Base-by-base conservation (phyloP, 2,329 filamentous ascomycete species). In the Penicillium brasilianum region DNA sequence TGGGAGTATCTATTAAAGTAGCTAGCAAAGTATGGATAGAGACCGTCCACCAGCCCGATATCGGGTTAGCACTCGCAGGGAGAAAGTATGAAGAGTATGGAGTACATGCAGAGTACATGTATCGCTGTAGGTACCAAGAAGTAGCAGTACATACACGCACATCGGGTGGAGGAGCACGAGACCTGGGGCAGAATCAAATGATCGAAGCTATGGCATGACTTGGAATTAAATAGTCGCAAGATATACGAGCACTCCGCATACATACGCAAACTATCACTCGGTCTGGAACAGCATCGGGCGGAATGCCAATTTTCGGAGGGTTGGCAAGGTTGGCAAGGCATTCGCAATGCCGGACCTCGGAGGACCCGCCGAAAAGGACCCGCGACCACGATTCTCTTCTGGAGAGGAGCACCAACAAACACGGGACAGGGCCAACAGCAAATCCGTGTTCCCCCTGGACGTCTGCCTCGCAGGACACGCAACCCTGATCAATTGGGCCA, bases 21-120 rank as follows among this genome's bases (percentile, higher is more conserved):
- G n/a, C n/a, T n/a, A n/a, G n/a, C n/a, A n/a, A n/a, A n/a, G n/a
- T n/a, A n/a, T n/a, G n/a, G n/a, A n/a, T n/a, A n/a, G n/a, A n/a
- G n/a, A n/a, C n/a, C n/a, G n/a, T n/a, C n/a, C n/a, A n/a, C n/a
- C n/a, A n/a, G n/a, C n/a, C 54, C 64, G 62, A 66, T 57, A 64
- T 63, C 64, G 64, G 62, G 52, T 13, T 64, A 60, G 36, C 37
- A 49, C 39, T 66, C 14, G 43, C 58, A 65, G 58, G 7, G 14
- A 48, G 44, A 30, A 30, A n/a, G 25, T 30, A 30, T 16, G 8
- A 16, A 48, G 14, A 48, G 55, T 55, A 34, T 20, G 46, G 57
- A 54, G 55, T 62, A 66, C 53, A 61, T 68, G 64, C 64, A 67
- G 56, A 51, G 37, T 55, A 59, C 60, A 60, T 65, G 55, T 28